Base-by-base conservation (phyloP, 805 yeast species). In the Huiozyma sinensis region DNA sequence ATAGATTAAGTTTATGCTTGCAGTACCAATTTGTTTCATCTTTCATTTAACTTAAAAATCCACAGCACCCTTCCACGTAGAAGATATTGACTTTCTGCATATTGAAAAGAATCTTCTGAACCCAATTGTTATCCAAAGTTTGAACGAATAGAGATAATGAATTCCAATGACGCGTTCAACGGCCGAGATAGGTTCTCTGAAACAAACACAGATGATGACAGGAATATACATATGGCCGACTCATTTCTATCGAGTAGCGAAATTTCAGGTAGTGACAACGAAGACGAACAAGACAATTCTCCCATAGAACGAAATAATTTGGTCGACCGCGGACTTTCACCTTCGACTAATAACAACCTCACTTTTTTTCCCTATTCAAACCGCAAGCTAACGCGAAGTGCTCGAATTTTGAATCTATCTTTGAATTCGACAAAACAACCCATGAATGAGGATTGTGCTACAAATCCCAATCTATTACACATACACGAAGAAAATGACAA, bases 371-470 rank as follows among this genome's bases (percentile, higher is more conserved):
- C 64, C 2, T 58, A 55, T 43, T 49, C 60, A 12, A 57, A 53
- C 39, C 53, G 56, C 34, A 57, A 52, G 12, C 47, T 75, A 33
- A 69, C 77, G 48, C 66, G 81, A 60, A 73, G 79, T 64, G 73
- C 69, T 1, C 79, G 78, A 1, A 59, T 74, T 7, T 53, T 76
- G 48, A 75, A 76, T 44, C 51, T 76, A 41, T 72, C 77, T 9
- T 55, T 73, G 24, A 74, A 69, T 38, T 65, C 60, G 40, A 57
- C 70, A 2, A 65, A 61, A 38, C 28, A 49, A 24, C 44, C 48
- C 2, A 27, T 6, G n/a, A 24, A 12, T 24, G 28, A 39, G n/a
- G 36, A 13, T 24, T 9, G 9, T 2, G 9, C 34, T 2, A 29
- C 7, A 12, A 12, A 38, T 27, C 33, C 28, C 13, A 43, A 37